Evolutionary conservation across 169 alveolate species (phyloP).

Genomic region (Plasmodium vinckei): DNA sequence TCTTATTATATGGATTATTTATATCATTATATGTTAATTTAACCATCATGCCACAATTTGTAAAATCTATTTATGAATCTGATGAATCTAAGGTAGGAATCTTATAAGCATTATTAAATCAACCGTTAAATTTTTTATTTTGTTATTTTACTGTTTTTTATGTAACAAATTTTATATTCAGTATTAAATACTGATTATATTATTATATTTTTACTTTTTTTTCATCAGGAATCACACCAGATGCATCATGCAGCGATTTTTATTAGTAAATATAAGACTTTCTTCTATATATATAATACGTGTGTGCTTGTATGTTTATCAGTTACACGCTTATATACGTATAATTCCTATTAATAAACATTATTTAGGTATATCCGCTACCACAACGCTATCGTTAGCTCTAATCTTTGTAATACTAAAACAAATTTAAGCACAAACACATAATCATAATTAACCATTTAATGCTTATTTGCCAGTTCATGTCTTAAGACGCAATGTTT

Average conservation of each 20-base stretch:
- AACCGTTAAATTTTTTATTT: too few relatives aligned
- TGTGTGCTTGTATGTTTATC: too few relatives aligned
- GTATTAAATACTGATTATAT: background rate
- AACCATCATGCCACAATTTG: slow-evolving; percentile 38
- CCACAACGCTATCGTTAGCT: slow-evolving; percentile 35
- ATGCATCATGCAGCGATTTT: slow-evolving; percentile 40
- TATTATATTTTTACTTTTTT: background rate
- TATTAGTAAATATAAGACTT: slow-evolving; percentile 22
- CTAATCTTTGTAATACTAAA: slow-evolving; percentile 39
- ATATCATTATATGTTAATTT: slow-evolving; percentile 25
- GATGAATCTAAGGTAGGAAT: slow-evolving; percentile 15
- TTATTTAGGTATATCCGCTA: slow-evolving; percentile 40
- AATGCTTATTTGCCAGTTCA: too few relatives aligned
- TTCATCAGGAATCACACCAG: slow-evolving; percentile 7
- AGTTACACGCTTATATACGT: background rate
- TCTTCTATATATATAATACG: slow-evolving; percentile 2
- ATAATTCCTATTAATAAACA: too few relatives aligned
- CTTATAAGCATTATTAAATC: too few relatives aligned
- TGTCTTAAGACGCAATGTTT: too few relatives aligned
- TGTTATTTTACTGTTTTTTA: background rate
- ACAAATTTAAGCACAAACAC: background rate
- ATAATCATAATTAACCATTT: too few relatives aligned
- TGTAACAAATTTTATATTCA: background rate
- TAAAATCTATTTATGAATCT: slow-evolving; percentile 24
- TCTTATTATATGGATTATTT: slow-evolving; percentile 33